These are phyloP conservation scores for Quercus parvula DNA, from an alignment of 306 rosid species.

Conservation along the genomic window DNA sequence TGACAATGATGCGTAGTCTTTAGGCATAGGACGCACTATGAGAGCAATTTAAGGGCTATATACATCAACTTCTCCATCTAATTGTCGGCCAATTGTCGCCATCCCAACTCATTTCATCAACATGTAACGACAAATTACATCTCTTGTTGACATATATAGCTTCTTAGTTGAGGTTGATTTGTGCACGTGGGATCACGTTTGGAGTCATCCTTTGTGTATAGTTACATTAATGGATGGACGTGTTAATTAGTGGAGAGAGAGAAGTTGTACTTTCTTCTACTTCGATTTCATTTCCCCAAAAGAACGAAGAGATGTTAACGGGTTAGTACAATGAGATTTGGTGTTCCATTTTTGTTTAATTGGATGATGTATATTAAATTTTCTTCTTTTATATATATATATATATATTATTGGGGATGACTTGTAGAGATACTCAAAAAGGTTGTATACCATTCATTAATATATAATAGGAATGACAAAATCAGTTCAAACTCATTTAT, in stretches of 20 bases:
- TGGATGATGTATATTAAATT: too few relatives aligned
- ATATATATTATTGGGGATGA: background rate
- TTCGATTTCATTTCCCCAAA: background rate
- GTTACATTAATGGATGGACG: background rate
- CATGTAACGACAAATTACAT: background rate
- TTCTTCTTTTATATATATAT: too few relatives aligned
- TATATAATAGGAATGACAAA: too few relatives aligned
- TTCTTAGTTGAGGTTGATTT: slow-evolving; percentile 2
- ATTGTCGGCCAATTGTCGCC: slow-evolving; percentile 47
- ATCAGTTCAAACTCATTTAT: too few relatives aligned
- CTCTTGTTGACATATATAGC: slow-evolving; percentile 13
- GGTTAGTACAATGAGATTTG: background rate
- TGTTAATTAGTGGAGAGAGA: background rate
- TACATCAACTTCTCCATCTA: slow-evolving; percentile 16
- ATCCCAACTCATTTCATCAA: slow-evolving; percentile 3
- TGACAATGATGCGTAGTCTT: slow-evolving; percentile 10
- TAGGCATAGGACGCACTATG: background rate
- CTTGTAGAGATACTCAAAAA: background rate
- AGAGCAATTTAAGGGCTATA: background rate
- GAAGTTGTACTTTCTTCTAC: background rate
- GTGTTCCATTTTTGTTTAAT: too few relatives aligned
- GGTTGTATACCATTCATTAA: background rate
- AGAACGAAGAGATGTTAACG: background rate
- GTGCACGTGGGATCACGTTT: background rate
- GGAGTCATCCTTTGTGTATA: background rate